phyloP scores from a whole-genome alignment of 805 yeast species.

The Ascoidea asiatica region DNA sequence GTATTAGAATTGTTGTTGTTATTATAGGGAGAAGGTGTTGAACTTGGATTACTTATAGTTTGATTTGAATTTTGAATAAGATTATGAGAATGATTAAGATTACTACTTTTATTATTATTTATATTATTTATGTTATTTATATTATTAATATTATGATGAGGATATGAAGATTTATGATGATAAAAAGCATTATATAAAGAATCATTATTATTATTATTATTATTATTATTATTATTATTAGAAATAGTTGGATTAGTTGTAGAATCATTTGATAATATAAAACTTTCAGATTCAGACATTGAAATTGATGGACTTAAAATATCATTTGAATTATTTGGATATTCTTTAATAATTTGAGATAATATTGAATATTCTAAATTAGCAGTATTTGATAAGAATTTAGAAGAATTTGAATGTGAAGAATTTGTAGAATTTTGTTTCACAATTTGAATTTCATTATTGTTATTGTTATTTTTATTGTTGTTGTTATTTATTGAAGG shows the following conservation, averaged over 20 bases:
- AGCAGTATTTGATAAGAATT: slow-evolving; percentile 58
- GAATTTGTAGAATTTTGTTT: background rate
- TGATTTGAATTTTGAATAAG: slow-evolving; percentile 2
- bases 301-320: slow-evolving; percentile 3
- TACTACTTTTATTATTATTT: background rate
- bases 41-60: background rate
- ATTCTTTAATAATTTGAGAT: slow-evolving; percentile 46
- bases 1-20: slow-evolving; percentile 7
- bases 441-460: slow-evolving; percentile 2
- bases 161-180: slow-evolving; percentile 7
- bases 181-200: no score
- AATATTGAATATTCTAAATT: slow-evolving; percentile 59
- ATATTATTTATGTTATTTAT: slow-evolving; percentile 1
- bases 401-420: slow-evolving; percentile 13
- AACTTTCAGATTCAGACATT: slow-evolving; percentile 4
- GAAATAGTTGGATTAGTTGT: background rate
- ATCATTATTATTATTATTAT: background rate
- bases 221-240: background rate
- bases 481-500: slow-evolving; percentile 1
- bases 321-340: slow-evolving; percentile 4
- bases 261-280: background rate
- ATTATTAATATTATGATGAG: background rate
- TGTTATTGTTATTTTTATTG: slow-evolving; percentile 13
- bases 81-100: background rate
- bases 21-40: no score